A percentile compares a stretch with the other conserved stretches of the same genome.
Conservation (phyloP, 176 grass and related monocot species). For the Olyra latifolia region DNA sequence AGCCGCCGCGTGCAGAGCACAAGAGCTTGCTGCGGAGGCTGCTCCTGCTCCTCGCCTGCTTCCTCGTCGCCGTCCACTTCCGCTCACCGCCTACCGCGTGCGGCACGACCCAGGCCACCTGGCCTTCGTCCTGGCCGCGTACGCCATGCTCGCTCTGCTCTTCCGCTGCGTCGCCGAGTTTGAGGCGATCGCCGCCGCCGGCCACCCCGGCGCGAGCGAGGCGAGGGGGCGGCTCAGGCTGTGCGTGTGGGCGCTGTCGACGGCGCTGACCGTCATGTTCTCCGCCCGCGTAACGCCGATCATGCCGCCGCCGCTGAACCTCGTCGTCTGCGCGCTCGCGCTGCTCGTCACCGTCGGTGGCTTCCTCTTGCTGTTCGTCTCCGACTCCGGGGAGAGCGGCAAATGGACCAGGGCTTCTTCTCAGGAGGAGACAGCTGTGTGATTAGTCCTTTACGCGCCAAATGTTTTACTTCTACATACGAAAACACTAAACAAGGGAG, state of each 20-base stretch:
- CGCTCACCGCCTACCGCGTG: not conserved
- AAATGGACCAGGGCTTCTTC: not conserved
- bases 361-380: not conserved
- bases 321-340: not conserved
- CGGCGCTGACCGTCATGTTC: not conserved
- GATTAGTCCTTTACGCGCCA: no score
- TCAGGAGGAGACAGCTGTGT: not conserved
- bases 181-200: not conserved
- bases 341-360: not conserved
- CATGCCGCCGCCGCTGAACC: conserved; percentile 17
- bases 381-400: not conserved
- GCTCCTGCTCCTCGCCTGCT: not conserved
- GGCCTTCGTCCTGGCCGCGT: not conserved
- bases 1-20: not conserved
- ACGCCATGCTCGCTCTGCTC: not conserved
- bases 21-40: not conserved
- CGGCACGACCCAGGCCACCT: not conserved
- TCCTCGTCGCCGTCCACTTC: not conserved
- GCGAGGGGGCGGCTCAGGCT: not conserved
- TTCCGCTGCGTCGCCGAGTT: not conserved
- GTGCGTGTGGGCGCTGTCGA: conserved; percentile 11
- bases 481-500: no score
- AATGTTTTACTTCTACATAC: no score
- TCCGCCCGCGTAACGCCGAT: not conserved
- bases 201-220: no score